Conservation (phyloP, 1,284 basidiomycete species). For the Papiliotrema terrestris region DNA sequence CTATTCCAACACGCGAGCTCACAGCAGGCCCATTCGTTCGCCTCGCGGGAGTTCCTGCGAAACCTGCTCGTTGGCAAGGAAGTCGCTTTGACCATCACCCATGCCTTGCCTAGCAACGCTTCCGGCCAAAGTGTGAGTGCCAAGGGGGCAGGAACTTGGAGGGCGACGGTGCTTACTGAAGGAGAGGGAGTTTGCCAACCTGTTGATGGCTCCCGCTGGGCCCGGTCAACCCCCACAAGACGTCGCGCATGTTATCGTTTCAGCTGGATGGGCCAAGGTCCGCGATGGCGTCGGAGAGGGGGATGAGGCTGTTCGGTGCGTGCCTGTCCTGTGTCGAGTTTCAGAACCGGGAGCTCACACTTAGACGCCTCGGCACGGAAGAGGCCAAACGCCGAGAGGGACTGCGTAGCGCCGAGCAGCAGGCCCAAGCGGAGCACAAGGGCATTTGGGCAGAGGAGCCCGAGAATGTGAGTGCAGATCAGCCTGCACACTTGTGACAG, state of each 20-base stretch:
- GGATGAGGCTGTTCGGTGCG: conserved; percentile 40
- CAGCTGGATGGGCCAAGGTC: conserved; percentile 84
- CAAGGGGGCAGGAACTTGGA: conserved; percentile 9
- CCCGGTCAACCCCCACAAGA: conserved; percentile 55
- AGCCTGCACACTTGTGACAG: background rate
- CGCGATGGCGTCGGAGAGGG: conserved; percentile 63
- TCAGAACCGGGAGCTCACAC: background rate
- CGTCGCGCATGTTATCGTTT: conserved; percentile 72
- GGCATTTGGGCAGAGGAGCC: conserved; percentile 82
- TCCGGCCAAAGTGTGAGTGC: conserved; percentile 9
- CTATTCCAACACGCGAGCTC: background rate
- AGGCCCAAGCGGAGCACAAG: conserved; percentile 70
- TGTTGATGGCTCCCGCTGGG: conserved; percentile 45
- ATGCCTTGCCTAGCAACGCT: conserved; percentile 29
- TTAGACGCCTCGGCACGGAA: conserved; percentile 58
- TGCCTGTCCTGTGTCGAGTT: background rate
- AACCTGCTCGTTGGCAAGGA: conserved; percentile 82
- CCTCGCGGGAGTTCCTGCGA: conserved; percentile 88
- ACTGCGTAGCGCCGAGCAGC: conserved; percentile 59
- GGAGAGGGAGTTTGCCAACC: conserved; percentile 46
- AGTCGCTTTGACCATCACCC: conserved; percentile 49
- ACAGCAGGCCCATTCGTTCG: conserved; percentile 77
- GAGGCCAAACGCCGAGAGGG: conserved; percentile 66
- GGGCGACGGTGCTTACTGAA: conserved; percentile 1
- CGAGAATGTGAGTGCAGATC: conserved; percentile 52